Conservation (phyloP, 345 rosid genomes). For the Brassica rapa region DNA sequence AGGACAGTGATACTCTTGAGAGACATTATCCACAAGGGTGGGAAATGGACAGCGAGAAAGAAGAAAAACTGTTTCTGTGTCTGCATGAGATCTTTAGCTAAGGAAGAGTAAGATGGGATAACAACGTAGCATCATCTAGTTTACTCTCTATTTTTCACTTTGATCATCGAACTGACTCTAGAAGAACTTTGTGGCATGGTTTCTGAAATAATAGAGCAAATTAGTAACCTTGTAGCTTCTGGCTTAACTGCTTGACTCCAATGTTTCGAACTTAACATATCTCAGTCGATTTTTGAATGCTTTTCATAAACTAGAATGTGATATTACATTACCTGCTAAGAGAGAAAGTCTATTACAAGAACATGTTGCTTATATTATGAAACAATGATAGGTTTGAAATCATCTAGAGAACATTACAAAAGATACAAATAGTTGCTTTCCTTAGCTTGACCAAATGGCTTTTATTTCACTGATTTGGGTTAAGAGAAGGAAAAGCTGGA, state of each 20-base stretch:
- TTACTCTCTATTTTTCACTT: constrained; percentile 17
- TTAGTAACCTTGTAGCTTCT: constrained; percentile 2
- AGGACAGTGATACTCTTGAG: constrained; percentile 58
- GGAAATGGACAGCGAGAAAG: constrained; percentile 50
- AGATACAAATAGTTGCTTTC: constrained; percentile 36
- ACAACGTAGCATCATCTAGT: constrained; percentile 26
- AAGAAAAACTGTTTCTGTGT: constrained; percentile 71
- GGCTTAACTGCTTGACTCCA: background rate
- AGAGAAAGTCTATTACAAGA: constrained; percentile 29
- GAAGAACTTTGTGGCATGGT: constrained; percentile 21
- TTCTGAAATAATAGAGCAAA: constrained; percentile 17
- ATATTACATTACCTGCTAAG: constrained; percentile 29
- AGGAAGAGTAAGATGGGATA: constrained; percentile 45
- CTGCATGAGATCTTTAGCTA: constrained; percentile 58
- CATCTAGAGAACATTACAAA: constrained; percentile 22
- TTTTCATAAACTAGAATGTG: constrained; percentile 32
- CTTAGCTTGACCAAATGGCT: constrained; percentile 14
- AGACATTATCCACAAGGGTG: constrained; percentile 62
- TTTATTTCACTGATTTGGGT: constrained; percentile 65
- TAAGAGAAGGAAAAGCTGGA: constrained; percentile 96
- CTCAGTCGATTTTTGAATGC: constrained; percentile 1
- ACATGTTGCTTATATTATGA: constrained; percentile 22
- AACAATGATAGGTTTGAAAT: constrained; percentile 22
- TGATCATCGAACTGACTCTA: constrained; percentile 35
- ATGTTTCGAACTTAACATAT: background rate